Evolutionary conservation across 2,329 filamentous ascomycete genomes (phyloP).

Genomic region (Sclerotinia borealis): DNA sequence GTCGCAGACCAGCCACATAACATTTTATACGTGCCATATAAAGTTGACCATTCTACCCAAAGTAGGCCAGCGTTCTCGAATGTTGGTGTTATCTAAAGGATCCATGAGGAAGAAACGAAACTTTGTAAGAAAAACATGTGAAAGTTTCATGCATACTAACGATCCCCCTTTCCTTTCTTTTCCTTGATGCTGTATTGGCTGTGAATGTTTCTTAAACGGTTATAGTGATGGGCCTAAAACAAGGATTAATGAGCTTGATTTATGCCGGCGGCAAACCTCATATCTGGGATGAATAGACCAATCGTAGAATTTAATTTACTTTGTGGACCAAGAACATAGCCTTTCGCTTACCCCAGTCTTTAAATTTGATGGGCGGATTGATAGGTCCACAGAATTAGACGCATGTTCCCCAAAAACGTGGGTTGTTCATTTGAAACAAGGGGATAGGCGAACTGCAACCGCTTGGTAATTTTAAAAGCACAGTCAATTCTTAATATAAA

Average conservation of each 20-base stretch:
- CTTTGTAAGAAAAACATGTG: background rate
- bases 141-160: background rate
- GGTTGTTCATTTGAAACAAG: background rate
- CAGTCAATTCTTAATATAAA: background rate
- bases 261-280: background rate
- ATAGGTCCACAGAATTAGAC: slow-evolving; percentile 8
- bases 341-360: background rate
- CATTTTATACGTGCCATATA: background rate
- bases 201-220: background rate
- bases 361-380: background rate
- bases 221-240: background rate
- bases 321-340: background rate
- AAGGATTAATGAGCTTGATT: background rate
- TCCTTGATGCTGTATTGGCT: background rate
- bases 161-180: background rate
- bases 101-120: background rate
- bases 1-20: background rate
- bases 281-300: background rate
- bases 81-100: background rate
- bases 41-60: background rate
- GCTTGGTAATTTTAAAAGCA: background rate
- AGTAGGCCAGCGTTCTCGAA: background rate
- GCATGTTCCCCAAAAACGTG: background rate
- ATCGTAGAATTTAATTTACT: background rate
- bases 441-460: slow-evolving; percentile 1